Base-by-base conservation (phyloP, 345 rosid genomes). In the Rhodomyrtus tomentosa region DNA sequence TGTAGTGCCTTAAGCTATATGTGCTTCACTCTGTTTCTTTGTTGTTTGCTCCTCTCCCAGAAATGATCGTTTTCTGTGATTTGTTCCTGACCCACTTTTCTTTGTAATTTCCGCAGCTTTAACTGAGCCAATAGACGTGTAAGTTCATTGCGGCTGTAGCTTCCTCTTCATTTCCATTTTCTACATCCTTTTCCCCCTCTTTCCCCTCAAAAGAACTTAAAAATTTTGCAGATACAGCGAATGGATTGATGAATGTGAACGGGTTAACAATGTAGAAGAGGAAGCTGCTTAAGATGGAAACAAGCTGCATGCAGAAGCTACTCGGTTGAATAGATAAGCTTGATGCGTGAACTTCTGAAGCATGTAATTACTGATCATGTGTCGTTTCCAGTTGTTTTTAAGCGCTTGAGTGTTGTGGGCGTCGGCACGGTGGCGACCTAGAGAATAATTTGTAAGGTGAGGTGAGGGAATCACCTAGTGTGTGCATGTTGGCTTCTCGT, bases 171-270 rank as follows among this genome's bases (percentile, higher is more conserved):
- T 58, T n/a, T 83, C 25, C 83, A 18, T 32, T 29, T 81, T 13
- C 16, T 81, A 38, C 83, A 24, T 81, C 55, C 29, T 52, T 49
- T 6, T 49, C 55, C 25, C 40, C 42, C 56, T 49, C 83, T 32
- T 20, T 38, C 55, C n/a, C n/a, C n/a, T 51, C 58, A 81, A 50
- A 50, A 51, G 7, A 48, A 80, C 2, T 16, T 15, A 14, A 80
- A 48, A 24, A 29, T 16, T 21, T 48, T 89, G 88, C 92, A 96
- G 99, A 82, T 97, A 97, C 81, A 97, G 99, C 8, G 99, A 97
- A 86, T 97, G 99, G 99, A 97, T 98, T 2, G 99, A 98, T 89
- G 99, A 98, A 85, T 98, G 99, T 20, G 98, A 94, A 87, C 90
- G 95, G 85, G 98, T 94, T 53, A 94, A 94, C 88, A 90, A 86